Percentiles rank a stretch among this genome's conserved stretches.
These are phyloP conservation scores for Penicillium desertorum DNA, from an alignment of 495 filamentous ascomycete species.

Conservation along the genomic window DNA sequence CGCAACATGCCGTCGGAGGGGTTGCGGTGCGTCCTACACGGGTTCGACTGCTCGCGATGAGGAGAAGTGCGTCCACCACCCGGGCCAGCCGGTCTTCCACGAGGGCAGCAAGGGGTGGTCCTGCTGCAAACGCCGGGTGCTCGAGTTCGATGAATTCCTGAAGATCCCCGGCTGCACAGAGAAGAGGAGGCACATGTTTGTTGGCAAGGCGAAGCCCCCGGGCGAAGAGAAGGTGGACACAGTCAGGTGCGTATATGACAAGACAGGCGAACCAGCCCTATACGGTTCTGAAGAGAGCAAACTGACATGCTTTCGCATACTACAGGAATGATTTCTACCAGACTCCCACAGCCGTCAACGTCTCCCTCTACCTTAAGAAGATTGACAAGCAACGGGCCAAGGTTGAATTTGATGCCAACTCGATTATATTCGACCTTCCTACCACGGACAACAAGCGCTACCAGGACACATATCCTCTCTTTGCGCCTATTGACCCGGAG, in stretches of 20 bases:
- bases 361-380: constrained; percentile 94
- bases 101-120: constrained; percentile 97
- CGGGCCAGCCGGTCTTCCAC: constrained; percentile 87
- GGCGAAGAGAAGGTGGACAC: constrained; percentile 59
- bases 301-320: background rate
- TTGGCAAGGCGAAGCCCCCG: constrained; percentile 70
- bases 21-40: constrained; percentile 66
- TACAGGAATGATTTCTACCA: constrained; percentile 91
- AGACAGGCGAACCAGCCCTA: background rate
- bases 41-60: constrained; percentile 59
- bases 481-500: constrained; percentile 68
- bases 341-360: constrained; percentile 79
- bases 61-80: constrained; percentile 84
- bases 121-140: constrained; percentile 91
- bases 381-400: constrained; percentile 78
- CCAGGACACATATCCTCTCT: constrained; percentile 70
- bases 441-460: constrained; percentile 87
- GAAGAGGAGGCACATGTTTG: constrained; percentile 78
- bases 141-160: constrained; percentile 98
- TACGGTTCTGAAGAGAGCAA: background rate
- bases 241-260: constrained; percentile 61
- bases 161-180: constrained; percentile 87
- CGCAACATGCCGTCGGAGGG: constrained; percentile 72
- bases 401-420: constrained; percentile 61
- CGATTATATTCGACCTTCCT: constrained; percentile 71